These are phyloP conservation scores for Umbilicus rupestris DNA, from an alignment of 164 flowering plant species.

Conservation along the genomic window DNA sequence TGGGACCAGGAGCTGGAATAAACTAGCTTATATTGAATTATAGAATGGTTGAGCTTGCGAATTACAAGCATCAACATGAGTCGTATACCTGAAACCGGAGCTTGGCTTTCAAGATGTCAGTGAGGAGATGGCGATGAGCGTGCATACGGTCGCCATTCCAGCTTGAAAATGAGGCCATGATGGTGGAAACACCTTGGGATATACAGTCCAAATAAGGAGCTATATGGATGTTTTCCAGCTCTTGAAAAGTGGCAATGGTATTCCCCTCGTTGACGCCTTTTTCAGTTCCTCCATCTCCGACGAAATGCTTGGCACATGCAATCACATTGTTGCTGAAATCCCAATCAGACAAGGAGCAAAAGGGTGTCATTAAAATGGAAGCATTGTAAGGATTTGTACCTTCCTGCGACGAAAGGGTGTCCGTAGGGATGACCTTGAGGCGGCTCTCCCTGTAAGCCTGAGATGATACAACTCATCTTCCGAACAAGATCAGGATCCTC, in stretches of 20 bases:
- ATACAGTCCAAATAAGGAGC: conserved; percentile 73
- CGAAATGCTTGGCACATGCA: conserved; percentile 70
- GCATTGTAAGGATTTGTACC: conserved; percentile 24
- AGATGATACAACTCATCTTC: conserved; percentile 44
- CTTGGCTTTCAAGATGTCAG: conserved; percentile 61
- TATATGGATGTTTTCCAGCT: conserved; percentile 55
- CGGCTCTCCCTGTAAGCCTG: conserved; percentile 62
- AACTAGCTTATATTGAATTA: no score
- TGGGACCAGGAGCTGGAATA: no score
- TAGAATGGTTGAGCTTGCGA: no score
- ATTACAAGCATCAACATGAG: no score
- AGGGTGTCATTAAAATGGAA: background rate
- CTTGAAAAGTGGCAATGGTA: conserved; percentile 41
- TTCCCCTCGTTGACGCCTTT: conserved; percentile 73
- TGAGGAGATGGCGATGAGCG: conserved; percentile 49
- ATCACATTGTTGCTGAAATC: conserved; percentile 43
- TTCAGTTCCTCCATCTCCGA: conserved; percentile 82
- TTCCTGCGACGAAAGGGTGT: conserved; percentile 66
- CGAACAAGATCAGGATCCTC: conserved; percentile 57
- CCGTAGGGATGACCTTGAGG: conserved; percentile 51
- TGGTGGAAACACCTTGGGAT: conserved; percentile 66
- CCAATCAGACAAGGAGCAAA: conserved; percentile 3
- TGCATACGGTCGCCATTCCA: conserved; percentile 75
- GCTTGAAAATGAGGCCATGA: conserved; percentile 83
- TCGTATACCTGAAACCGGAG: conserved; percentile 59